These are phyloP conservation scores for Clavariopsis aquatica DNA, from an alignment of 495 filamentous ascomycete genomes.

Conservation along the genomic window DNA sequence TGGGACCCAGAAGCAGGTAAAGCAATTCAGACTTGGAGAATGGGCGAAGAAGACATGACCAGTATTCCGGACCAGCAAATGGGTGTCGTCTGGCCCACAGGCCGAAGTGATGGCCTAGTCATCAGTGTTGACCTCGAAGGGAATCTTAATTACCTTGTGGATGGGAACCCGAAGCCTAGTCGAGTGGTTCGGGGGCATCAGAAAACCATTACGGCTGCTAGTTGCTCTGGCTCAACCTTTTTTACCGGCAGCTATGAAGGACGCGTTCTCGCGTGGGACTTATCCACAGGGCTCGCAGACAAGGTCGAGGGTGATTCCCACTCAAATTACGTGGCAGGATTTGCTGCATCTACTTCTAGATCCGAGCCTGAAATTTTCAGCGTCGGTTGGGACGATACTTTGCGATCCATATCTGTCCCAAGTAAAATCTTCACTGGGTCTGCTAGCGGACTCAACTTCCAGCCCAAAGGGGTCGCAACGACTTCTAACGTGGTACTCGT, in stretches of 20 bases:
- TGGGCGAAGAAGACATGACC: slow-evolving; percentile 77
- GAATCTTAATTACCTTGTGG: slow-evolving; percentile 83
- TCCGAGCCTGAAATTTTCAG: slow-evolving; percentile 68
- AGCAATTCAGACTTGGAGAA: slow-evolving; percentile 74
- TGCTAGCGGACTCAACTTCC: slow-evolving; percentile 55
- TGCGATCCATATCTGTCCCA: slow-evolving; percentile 70
- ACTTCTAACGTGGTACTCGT: slow-evolving; percentile 58
- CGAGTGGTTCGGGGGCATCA: slow-evolving; percentile 88
- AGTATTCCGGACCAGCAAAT: slow-evolving; percentile 87
- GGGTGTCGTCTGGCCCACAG: slow-evolving; percentile 87
- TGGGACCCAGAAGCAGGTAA: slow-evolving; percentile 85
- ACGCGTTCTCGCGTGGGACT: slow-evolving; percentile 78
- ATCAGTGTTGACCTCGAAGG: slow-evolving; percentile 86
- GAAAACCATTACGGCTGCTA: slow-evolving; percentile 81
- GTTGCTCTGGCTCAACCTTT: slow-evolving; percentile 59
- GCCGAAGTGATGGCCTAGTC: slow-evolving; percentile 78
- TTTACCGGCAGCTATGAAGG: slow-evolving; percentile 93
- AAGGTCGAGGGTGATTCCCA: slow-evolving; percentile 76
- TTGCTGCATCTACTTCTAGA: slow-evolving; percentile 53
- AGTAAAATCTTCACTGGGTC: slow-evolving; percentile 61
- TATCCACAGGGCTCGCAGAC: slow-evolving; percentile 63
- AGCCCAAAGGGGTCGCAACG: slow-evolving; percentile 61
- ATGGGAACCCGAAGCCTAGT: slow-evolving; percentile 66
- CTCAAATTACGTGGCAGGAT: slow-evolving; percentile 77
- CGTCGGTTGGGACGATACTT: slow-evolving; percentile 93